Conservation (phyloP, 352 stramenopile species). For the Globisporangium irregulare region DNA sequence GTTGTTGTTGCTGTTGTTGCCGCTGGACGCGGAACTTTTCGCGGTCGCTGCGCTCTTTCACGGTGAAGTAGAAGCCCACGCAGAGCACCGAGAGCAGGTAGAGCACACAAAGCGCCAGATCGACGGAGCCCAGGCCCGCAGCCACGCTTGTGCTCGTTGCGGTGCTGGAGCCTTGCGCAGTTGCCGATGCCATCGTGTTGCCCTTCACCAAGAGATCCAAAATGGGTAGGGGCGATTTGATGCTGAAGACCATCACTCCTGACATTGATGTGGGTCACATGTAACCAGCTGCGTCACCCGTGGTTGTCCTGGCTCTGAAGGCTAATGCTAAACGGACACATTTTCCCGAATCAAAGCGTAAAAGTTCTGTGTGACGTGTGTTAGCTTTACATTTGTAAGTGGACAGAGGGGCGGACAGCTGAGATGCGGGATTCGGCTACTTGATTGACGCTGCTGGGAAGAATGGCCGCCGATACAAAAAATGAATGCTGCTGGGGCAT, state of each 20-base stretch:
- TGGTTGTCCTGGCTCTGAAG: background rate
- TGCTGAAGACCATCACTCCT: background rate
- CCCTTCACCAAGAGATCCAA: background rate
- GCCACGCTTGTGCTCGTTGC: background rate
- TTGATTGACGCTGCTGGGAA: background rate
- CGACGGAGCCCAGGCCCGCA: slow-evolving; percentile 33
- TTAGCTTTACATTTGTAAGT: slow-evolving; percentile 15
- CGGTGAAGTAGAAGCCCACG: slow-evolving; percentile 68
- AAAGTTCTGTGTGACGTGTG: slow-evolving; percentile 30
- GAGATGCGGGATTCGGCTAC: background rate
- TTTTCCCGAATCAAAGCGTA: background rate
- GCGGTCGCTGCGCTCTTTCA: slow-evolving; percentile 46
- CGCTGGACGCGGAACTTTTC: slow-evolving; percentile 26
- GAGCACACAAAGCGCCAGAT: slow-evolving; percentile 46
- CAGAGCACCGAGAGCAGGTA: slow-evolving; percentile 65
- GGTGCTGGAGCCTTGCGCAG: background rate
- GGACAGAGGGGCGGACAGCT: background rate
- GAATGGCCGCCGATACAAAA: background rate
- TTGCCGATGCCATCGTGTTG: background rate
- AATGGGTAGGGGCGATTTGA: background rate
- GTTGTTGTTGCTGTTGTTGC: slow-evolving; percentile 20
- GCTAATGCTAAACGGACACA: background rate
- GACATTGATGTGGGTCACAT: background rate
- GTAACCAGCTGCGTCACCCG: background rate
- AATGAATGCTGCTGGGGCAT: too few relatives aligned